Evolutionary conservation across 2,329 filamentous ascomycete genomes (phyloP).

Genomic region (Monosporascus sp.): DNA sequence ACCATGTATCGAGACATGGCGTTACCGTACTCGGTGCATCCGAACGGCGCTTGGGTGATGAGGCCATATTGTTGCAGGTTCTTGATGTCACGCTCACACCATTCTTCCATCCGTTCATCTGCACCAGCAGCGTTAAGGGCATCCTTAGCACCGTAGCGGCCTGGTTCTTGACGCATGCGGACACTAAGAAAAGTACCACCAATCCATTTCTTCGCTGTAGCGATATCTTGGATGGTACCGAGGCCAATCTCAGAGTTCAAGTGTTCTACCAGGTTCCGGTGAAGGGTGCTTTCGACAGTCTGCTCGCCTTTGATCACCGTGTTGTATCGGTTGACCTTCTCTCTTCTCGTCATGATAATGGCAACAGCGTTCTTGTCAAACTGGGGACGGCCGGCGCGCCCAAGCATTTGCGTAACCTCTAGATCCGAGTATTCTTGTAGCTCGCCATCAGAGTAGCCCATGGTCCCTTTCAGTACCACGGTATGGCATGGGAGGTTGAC

Average conservation of each 20-base stretch:
- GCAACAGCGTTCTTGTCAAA: slow-evolving; percentile 73
- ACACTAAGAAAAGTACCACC: slow-evolving; percentile 73
- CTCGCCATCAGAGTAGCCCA: slow-evolving; percentile 55
- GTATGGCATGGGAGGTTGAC: slow-evolving; percentile 81
- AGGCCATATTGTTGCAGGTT: slow-evolving; percentile 58
- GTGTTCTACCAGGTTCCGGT: slow-evolving; percentile 75
- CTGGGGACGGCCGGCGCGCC: slow-evolving; percentile 76
- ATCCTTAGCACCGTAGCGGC: slow-evolving; percentile 62
- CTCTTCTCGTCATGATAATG: slow-evolving; percentile 70
- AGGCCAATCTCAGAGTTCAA: slow-evolving; percentile 79
- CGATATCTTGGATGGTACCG: slow-evolving; percentile 61
- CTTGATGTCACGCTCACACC: slow-evolving; percentile 64
- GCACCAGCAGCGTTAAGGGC: slow-evolving; percentile 43
- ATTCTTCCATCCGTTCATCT: slow-evolving; percentile 62
- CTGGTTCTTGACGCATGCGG: slow-evolving; percentile 64
- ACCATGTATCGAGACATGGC: slow-evolving; percentile 83
- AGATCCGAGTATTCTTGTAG: slow-evolving; percentile 72
- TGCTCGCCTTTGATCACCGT: slow-evolving; percentile 69
- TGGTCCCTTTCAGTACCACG: slow-evolving; percentile 77
- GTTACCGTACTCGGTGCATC: slow-evolving; percentile 66
- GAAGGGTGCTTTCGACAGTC: slow-evolving; percentile 70
- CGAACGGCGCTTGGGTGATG: slow-evolving; percentile 47
- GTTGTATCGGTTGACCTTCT: slow-evolving; percentile 62
- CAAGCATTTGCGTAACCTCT: slow-evolving; percentile 88
- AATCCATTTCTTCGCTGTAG: slow-evolving; percentile 69